Evolutionary conservation across 805 yeast species (phyloP), one percentile per base, ranked within the genome.

Genomic region (Ogataea henricii): DNA sequence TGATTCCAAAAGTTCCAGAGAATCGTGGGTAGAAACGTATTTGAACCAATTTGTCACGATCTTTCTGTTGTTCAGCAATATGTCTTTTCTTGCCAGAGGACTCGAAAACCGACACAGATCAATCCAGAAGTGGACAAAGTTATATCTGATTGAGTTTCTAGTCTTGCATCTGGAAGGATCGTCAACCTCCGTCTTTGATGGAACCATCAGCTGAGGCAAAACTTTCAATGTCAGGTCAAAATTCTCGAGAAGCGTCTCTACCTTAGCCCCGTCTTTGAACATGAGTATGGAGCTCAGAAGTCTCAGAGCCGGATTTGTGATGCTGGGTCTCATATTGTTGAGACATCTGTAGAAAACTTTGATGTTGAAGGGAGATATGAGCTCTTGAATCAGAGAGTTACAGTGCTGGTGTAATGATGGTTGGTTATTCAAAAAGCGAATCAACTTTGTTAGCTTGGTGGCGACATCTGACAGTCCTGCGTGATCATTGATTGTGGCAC

Each of bases 321-420:
- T 60, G 1, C 79, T 71, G 0, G 87, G 80, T 52, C 83, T 78
- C 51, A 74, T 65, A 45, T 79, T 76, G 50, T 76, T 78, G 33
- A 90, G 68, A 14, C 86, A 82, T 55, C 95, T 72, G 65, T 86
- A 87, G 2, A 90, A 68, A 6, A 82, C 76, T 56, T 84, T 87
- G 36, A 77, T 62, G 60, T 87, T 80, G 40, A 73, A 75, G 1
- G 73, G 68, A 8, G 89, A 62, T 3, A 65, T 51, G n/a, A 90
- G 67, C 12, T 76, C 76, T 43, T 73, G 74, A 47, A 84, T 74
- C 20, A 83, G 60, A 7, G 67, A 67, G 43, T 64, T 58, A 12
- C 72, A 70, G 32, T 50, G 37, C 27, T 47, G 63, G 51, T 48
- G 57, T 21, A 54, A 59, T 12, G 46, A 57, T 9, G 49, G 20